A percentile compares a stretch with the other conserved stretches of the same genome.
These are phyloP conservation scores for Dendrobium nobile DNA, from an alignment of 106 monocot species.

Conservation along the genomic window DNA sequence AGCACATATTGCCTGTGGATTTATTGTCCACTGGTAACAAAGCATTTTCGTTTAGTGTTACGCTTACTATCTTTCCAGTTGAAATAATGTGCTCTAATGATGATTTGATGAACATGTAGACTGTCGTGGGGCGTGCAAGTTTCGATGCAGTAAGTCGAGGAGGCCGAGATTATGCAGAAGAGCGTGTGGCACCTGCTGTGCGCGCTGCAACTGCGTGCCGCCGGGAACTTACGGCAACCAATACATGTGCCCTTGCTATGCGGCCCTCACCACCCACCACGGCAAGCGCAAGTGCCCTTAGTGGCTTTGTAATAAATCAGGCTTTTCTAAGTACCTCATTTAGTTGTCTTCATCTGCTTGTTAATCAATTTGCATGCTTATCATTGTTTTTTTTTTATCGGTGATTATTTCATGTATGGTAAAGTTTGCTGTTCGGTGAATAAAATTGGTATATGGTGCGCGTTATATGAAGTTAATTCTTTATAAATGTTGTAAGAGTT, in stretches of 20 bases:
- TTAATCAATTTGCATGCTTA: too few relatives aligned
- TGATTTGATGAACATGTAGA: constrained; percentile 10
- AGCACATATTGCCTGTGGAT: too few relatives aligned
- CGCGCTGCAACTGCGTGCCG: constrained; percentile 50
- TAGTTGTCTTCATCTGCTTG: neutral
- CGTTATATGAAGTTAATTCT: too few relatives aligned
- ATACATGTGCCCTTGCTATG: constrained; percentile 44
- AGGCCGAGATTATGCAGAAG: constrained; percentile 41
- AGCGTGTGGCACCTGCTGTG: constrained; percentile 43
- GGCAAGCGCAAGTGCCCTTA: constrained; percentile 44
- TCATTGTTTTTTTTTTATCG: neutral
- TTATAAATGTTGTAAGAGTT: too few relatives aligned
- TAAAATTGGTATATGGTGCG: too few relatives aligned
- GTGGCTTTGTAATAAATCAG: neutral
- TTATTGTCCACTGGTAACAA: too few relatives aligned
- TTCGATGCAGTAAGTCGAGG: constrained; percentile 33
- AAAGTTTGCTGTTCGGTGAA: neutral
- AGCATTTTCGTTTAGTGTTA: too few relatives aligned
- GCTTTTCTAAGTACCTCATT: neutral
- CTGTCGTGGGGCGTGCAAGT: constrained; percentile 22
- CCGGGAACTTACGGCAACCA: constrained; percentile 46
- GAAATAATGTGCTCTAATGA: too few relatives aligned
- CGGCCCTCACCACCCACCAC: constrained; percentile 24
- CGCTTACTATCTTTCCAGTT: too few relatives aligned
- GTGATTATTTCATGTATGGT: neutral